Evolutionary conservation across 2,329 filamentous ascomycete genomes (phyloP).

Genomic region (Botrytis fragariae): DNA sequence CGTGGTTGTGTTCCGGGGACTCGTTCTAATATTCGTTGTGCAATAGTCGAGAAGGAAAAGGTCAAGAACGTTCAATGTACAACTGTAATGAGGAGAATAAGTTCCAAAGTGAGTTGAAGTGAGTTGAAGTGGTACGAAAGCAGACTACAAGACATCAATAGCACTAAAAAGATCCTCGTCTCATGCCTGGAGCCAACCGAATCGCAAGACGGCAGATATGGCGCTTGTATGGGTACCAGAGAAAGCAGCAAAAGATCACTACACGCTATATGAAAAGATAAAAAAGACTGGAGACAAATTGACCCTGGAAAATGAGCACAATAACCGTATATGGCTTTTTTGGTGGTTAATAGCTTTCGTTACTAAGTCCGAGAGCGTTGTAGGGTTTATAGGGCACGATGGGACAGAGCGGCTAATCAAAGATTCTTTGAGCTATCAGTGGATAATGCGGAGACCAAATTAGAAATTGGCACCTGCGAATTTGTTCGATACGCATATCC

Average conservation of each 20-base stretch:
- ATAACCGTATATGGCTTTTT: conserved; percentile 43
- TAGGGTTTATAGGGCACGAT: conserved; percentile 18
- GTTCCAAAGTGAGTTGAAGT: conserved; percentile 1
- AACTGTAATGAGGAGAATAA: conserved; percentile 22
- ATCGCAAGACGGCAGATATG: conserved; percentile 20
- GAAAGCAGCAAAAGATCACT: conserved; percentile 34
- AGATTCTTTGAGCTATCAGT: conserved; percentile 45
- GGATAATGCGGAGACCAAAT: conserved; percentile 39
- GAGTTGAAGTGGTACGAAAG: conserved; percentile 23
- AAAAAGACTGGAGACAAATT: conserved; percentile 28
- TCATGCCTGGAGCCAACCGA: conserved; percentile 15
- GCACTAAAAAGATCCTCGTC: conserved; percentile 16
- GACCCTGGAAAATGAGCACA: conserved; percentile 31
- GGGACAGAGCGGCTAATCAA: conserved; percentile 45
- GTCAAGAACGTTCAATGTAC: conserved; percentile 30
- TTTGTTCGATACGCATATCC: conserved; percentile 37
- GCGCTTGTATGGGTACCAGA: conserved; percentile 36
- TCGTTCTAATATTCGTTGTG: conserved; percentile 24
- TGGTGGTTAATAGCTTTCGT: conserved; percentile 30
- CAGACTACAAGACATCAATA: conserved; percentile 23
- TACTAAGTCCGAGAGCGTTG: conserved; percentile 27
- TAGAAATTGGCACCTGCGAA: conserved; percentile 29
- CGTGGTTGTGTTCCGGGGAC: conserved; percentile 25
- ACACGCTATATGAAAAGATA: conserved; percentile 29
- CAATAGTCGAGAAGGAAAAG: conserved; percentile 30